Base-by-base conservation (phyloP, 2,329 filamentous ascomycete species). In the Cladosporium sp. region DNA sequence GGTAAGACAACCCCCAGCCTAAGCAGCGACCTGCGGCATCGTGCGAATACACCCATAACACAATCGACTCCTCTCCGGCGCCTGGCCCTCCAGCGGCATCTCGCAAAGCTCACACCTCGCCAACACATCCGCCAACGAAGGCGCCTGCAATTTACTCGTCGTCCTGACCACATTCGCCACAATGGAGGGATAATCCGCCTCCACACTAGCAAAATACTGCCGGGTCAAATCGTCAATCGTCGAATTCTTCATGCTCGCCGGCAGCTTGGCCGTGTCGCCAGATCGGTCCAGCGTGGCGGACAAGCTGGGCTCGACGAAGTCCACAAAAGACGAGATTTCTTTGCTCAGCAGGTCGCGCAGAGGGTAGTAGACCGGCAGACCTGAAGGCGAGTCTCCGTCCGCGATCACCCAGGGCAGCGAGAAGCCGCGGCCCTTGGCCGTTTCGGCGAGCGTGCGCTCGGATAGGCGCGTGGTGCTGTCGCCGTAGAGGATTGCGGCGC, bases 91-190 rank as follows among this genome's bases (percentile, higher is more conserved):
- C 7, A 90, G 73, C 29, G 81, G 80, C 69, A 86, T 80, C 43
- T 80, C 80, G 67, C 89, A 95, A 7, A 92, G 66, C 29, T 78
- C 76, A 61, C 89, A 95, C 42, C 60, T 60, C 19, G 58, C 58
- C 12, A 63, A 62, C 27, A 60, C 53, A 54, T 60, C 63, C 64
- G 39, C 57, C 64, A 17, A 61, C 62, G 7, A 7, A 0, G 73
- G 65, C 20, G 80, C 71, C 40, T 83, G 75, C 36, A 97, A 76
- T 70, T 95, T 96, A 45, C 83, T 85, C n/a, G 88, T 85, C 29
- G 92, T 99, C 55, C 89, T 83, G 4, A 96, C 92, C 8, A 99
- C 93, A 66, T 99, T 99, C 27, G 91, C 86, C 58, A 99, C 91
- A 50, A 97, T 89, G 50, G 88, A 89, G 3, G 91, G 88, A 63